phyloP scores from a whole-genome alignment of 1,139 yeast species.

The Kluyveromyces sp. region DNA sequence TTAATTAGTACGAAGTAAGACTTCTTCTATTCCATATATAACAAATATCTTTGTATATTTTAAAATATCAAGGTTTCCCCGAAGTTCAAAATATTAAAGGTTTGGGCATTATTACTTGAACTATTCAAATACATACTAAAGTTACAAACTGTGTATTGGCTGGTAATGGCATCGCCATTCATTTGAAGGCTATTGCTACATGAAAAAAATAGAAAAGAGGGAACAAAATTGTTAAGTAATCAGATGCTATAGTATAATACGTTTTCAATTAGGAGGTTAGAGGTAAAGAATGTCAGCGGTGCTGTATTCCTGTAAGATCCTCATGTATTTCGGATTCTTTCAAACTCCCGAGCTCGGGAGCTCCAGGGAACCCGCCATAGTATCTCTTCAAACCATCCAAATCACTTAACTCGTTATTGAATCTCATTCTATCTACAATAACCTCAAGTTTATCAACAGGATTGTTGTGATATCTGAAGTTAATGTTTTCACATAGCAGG shows the following conservation, averaged over 20 bases:
- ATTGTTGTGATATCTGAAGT: conserved; percentile 28
- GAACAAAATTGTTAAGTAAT: too few relatives aligned
- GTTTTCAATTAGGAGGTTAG: too few relatives aligned
- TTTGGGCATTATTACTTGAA: not conserved
- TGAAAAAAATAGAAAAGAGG: not conserved
- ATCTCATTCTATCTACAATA: conserved; percentile 33
- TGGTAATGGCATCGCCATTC: too few relatives aligned
- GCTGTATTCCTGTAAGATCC: conserved; percentile 36
- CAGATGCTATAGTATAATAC: too few relatives aligned
- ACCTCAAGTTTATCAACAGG: conserved; percentile 33
- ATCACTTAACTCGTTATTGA: conserved; percentile 47
- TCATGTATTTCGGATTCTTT: conserved; percentile 55
- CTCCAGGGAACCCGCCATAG: conserved; percentile 53
- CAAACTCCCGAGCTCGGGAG: conserved; percentile 46
- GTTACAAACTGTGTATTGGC: not conserved
- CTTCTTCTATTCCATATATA: conserved; percentile 3
- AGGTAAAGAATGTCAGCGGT: conserved; percentile 1
- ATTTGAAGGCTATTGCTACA: not conserved
- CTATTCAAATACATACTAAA: not conserved
- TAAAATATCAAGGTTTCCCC: conserved; percentile 10
- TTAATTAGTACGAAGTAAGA: conserved; percentile 1
- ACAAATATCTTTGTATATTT: conserved; percentile 12
- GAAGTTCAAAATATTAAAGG: too few relatives aligned
- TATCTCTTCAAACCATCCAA: conserved; percentile 47
- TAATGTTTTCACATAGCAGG: conserved; percentile 27